Evolutionary conservation across 2,329 filamentous ascomycete species (phyloP).

Genomic region (Colletotrichum somersetense): DNA sequence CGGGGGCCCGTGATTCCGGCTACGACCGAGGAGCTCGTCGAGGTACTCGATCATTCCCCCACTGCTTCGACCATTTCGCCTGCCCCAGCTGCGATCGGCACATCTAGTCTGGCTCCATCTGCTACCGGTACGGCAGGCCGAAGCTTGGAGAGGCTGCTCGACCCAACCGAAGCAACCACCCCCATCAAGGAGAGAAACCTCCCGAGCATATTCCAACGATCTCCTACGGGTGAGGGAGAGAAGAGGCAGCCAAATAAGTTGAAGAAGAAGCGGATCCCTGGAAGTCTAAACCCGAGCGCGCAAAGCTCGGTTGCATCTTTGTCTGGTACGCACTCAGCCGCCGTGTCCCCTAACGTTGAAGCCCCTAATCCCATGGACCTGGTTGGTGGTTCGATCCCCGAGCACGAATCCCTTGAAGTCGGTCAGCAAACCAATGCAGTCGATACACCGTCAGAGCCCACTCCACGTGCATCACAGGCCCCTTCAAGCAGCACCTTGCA

Average conservation of each 20-base stretch:
- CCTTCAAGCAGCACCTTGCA: constrained; percentile 57
- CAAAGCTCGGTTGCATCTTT: constrained; percentile 90
- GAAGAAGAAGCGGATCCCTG: constrained; percentile 84
- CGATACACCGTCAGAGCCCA: constrained; percentile 57
- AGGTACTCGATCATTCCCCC: constrained; percentile 30
- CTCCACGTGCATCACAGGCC: constrained; percentile 60
- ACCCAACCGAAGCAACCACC: constrained; percentile 61
- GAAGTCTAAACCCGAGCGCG: constrained; percentile 84
- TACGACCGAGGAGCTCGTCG: constrained; percentile 37
- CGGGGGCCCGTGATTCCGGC: constrained; percentile 53
- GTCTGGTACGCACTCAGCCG: constrained; percentile 55
- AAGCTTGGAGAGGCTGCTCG: constrained; percentile 64
- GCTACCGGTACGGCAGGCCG: constrained; percentile 53
- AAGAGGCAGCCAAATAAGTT: constrained; percentile 89
- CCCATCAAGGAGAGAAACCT: constrained; percentile 76
- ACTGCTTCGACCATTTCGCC: constrained; percentile 47
- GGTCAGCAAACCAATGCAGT: constrained; percentile 17
- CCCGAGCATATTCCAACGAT: constrained; percentile 77
- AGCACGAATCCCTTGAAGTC: constrained; percentile 32
- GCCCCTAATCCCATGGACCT: constrained; percentile 61
- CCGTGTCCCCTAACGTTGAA: constrained; percentile 62
- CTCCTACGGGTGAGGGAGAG: constrained; percentile 70
- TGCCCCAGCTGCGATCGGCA: constrained; percentile 44
- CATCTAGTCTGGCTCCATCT: constrained; percentile 47
- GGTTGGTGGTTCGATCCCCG: constrained; percentile 39